A percentile compares a stretch with the other conserved stretches of the same genome.
Evolutionary conservation across 306 rosid species (phyloP).

Genomic region (Quillaja saponaria): DNA sequence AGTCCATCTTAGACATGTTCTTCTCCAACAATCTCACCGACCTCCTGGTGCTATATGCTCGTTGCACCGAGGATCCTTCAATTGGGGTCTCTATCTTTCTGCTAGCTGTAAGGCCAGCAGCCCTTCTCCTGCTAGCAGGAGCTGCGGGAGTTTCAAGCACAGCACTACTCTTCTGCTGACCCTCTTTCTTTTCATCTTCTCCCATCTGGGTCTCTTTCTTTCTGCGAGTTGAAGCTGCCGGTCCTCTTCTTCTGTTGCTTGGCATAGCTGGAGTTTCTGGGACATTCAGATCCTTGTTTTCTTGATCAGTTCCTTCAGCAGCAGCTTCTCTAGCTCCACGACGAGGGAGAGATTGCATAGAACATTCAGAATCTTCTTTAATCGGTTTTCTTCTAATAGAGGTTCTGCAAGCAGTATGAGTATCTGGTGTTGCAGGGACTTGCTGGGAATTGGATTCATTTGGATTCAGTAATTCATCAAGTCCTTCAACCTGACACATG

Average conservation of each 20-base stretch:
- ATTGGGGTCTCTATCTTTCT: constrained; percentile 27
- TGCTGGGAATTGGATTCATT: constrained; percentile 28
- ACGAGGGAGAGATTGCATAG: constrained; percentile 30
- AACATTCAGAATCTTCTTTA: constrained; percentile 38
- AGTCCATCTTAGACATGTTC: constrained; percentile 51
- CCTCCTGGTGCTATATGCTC: constrained; percentile 58
- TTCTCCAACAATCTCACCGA: constrained; percentile 67
- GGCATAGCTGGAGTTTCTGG: constrained; percentile 35
- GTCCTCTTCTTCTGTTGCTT: constrained; percentile 30
- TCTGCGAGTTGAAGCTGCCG: constrained; percentile 36
- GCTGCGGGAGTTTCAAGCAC: constrained; percentile 53
- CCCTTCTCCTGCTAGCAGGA: constrained; percentile 40
- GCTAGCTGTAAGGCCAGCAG: constrained; percentile 34
- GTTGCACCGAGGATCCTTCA: constrained; percentile 36
- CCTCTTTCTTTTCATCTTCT: constrained; percentile 23
- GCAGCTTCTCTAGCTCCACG: constrained; percentile 30
- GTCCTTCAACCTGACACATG: constrained; percentile 72
- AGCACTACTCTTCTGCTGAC: constrained; percentile 24
- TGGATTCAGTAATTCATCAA: constrained; percentile 56
- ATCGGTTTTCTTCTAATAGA: constrained; percentile 47
- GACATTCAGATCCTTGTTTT: constrained; percentile 39
- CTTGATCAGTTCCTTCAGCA: constrained; percentile 39
- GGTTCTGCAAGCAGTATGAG: constrained; percentile 46
- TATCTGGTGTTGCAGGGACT: constrained; percentile 38
- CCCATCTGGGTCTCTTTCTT: constrained; percentile 35